Conservation (phyloP, 345 rosid genomes). For the Eucalyptus dawsonii region DNA sequence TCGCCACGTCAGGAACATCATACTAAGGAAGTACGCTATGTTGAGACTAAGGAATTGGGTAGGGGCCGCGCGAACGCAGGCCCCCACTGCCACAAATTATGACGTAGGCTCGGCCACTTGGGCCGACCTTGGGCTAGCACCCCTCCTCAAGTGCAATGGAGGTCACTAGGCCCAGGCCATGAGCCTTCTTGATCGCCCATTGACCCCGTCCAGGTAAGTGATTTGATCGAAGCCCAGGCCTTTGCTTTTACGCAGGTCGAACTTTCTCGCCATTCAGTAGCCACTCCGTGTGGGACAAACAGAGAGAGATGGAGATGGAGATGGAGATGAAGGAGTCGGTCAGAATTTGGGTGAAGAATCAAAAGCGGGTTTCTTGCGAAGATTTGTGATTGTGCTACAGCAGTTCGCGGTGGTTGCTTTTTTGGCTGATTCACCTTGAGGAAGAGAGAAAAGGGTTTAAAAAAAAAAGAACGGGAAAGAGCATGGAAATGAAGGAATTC, state of each 20-base stretch:
- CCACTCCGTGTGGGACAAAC: neutral
- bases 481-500: neutral
- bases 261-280: neutral
- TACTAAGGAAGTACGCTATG: accelerated
- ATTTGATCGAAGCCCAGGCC: accelerated
- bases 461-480: neutral
- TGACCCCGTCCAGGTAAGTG: neutral
- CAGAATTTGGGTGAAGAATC: neutral
- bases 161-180: slow-evolving; percentile 1
- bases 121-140: neutral
- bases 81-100: neutral
- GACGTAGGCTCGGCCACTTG: neutral
- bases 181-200: neutral
- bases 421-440: neutral
- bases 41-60: accelerated
- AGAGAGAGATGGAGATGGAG: neutral
- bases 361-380: neutral
- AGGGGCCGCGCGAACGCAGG: neutral
- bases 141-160: slow-evolving; percentile 4
- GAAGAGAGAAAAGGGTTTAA: neutral
- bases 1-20: neutral
- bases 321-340: neutral
- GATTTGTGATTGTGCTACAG: neutral
- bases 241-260: accelerated
- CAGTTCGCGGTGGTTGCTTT: neutral